phyloP scores from a whole-genome alignment of 2,329 filamentous ascomycete species.

The Xylaria digitata region DNA sequence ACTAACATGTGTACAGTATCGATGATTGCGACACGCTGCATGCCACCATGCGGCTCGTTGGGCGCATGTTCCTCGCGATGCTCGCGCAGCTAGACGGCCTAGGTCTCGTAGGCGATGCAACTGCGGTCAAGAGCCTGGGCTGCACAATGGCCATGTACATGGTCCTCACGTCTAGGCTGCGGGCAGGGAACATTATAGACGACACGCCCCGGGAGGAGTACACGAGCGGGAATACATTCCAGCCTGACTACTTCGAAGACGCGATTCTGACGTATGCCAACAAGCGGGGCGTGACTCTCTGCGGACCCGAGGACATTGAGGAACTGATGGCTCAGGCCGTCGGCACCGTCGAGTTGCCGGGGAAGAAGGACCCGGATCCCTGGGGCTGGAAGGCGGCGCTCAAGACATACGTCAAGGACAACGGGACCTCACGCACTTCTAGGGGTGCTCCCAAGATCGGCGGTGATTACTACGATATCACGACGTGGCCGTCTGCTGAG shows the following conservation, averaged over 20 bases:
- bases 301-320: slow-evolving; percentile 45
- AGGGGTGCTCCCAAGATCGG: slow-evolving; percentile 47
- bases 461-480: slow-evolving; percentile 54
- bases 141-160: slow-evolving; percentile 54
- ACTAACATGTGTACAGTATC: slow-evolving; percentile 39
- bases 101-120: slow-evolving; percentile 49
- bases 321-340: slow-evolving; percentile 41
- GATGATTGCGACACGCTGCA: slow-evolving; percentile 46
- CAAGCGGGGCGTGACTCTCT: slow-evolving; percentile 50
- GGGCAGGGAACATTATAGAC: slow-evolving; percentile 39
- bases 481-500: slow-evolving; percentile 49
- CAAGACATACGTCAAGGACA: slow-evolving; percentile 43
- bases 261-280: slow-evolving; percentile 52
- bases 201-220: slow-evolving; percentile 36
- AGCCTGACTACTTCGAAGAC: slow-evolving; percentile 45
- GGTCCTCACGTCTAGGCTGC: slow-evolving; percentile 35
- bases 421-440: not conserved
- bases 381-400: slow-evolving; percentile 46
- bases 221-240: slow-evolving; percentile 38
- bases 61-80: slow-evolving; percentile 54
- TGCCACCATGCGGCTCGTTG: slow-evolving; percentile 41
- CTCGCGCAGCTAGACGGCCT: slow-evolving; percentile 53
- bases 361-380: slow-evolving; percentile 41
- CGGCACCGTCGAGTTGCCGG: slow-evolving; percentile 47
- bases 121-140: slow-evolving; percentile 53